phyloP scores from a whole-genome alignment of 176 grass and related monocot species.

The Coix lacrymajobi region DNA sequence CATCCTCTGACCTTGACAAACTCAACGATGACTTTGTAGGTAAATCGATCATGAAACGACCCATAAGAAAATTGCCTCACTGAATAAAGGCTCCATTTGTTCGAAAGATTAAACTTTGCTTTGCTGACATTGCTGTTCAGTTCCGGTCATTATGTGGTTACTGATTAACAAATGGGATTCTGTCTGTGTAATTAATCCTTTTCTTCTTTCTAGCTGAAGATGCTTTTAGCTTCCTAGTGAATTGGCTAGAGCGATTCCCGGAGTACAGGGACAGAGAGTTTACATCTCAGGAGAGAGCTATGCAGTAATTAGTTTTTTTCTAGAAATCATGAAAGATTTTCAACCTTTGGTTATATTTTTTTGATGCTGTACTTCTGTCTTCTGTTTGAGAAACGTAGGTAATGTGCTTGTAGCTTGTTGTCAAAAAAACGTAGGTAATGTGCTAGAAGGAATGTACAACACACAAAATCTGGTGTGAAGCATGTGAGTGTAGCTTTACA shows the following conservation, averaged over 20 bases:
- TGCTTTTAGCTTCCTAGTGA: slow-evolving; percentile 56
- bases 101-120: not conserved
- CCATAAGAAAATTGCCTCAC: not conserved
- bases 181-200: not conserved
- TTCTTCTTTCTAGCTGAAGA: slow-evolving; percentile 49
- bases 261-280: slow-evolving; percentile 59
- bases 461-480: not conserved
- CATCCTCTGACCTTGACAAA: slow-evolving; percentile 52
- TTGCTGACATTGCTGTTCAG: not conserved
- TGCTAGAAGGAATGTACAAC: not conserved
- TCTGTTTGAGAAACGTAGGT: not conserved
- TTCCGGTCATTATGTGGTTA: not conserved
- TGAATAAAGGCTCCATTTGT: not conserved
- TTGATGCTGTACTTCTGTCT: too few species aligned
- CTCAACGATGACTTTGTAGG: slow-evolving; percentile 64
- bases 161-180: not conserved
- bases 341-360: not conserved
- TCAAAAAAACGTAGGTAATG: too few species aligned
- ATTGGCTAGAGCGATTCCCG: slow-evolving; percentile 63
- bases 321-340: not conserved
- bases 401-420: too few species aligned
- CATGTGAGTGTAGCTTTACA: not conserved
- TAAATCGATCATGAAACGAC: slow-evolving; percentile 4
- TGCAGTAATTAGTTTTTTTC: slow-evolving; percentile 48
- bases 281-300: slow-evolving; percentile 86